Conservation (phyloP, 192 early-diverging fungal species). For the Coemansia sp. region DNA sequence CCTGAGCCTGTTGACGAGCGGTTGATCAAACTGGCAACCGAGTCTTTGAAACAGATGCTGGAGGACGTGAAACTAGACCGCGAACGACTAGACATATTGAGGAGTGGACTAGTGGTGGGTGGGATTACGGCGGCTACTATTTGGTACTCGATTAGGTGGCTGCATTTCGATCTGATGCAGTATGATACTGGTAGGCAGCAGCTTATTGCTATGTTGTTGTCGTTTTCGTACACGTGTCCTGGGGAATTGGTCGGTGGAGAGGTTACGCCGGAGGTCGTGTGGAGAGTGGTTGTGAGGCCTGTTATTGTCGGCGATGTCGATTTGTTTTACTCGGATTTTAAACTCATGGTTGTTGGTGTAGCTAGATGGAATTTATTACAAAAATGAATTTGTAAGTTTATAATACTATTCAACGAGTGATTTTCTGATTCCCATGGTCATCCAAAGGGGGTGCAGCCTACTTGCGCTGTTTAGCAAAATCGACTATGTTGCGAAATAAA, state of each 20-base stretch:
- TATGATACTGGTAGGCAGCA: conserved; percentile 32
- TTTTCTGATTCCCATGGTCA: no score
- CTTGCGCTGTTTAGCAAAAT: no score
- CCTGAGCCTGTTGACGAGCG: conserved; percentile 3
- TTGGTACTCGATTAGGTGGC: conserved; percentile 34
- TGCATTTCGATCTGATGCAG: conserved; percentile 37
- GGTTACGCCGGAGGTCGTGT: conserved; percentile 25
- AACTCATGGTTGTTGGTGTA: conserved; percentile 32
- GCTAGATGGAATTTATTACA: conserved; percentile 19
- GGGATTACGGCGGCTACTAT: conserved; percentile 32
- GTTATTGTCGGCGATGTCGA: conserved; percentile 23
- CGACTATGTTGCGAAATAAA: no score
- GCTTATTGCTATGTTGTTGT: conserved; percentile 29
- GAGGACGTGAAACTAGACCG: conserved; percentile 22
- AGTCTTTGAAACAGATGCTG: conserved; percentile 19
- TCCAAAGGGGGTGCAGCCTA: no score
- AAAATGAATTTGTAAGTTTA: neutral
- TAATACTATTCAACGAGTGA: no score
- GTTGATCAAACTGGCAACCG: conserved; percentile 12
- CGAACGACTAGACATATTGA: conserved; percentile 36
- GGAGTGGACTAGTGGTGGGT: conserved; percentile 15
- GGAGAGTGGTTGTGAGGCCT: conserved; percentile 31
- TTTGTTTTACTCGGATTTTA: conserved; percentile 43
- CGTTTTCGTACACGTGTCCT: conserved; percentile 30
- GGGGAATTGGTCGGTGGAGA: neutral